Conservation (phyloP, 2,329 filamentous ascomycete species). For the Aureobasidium sp. region DNA sequence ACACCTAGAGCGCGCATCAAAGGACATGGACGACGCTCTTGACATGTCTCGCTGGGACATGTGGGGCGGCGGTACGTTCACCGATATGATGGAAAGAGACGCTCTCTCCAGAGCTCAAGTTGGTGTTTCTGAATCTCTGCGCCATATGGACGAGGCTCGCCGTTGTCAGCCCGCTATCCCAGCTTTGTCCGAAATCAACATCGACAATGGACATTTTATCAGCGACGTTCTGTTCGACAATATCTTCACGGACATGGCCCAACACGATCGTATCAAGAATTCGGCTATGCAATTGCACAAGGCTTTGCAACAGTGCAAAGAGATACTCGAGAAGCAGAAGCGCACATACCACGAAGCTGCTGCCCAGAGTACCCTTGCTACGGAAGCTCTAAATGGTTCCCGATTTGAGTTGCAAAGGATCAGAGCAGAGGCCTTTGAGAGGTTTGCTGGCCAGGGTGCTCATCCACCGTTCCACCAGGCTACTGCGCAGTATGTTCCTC, state of each 20-base stretch:
- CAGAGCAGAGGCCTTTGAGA: slow-evolving; percentile 26
- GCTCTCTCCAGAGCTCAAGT: slow-evolving; percentile 44
- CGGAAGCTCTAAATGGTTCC: slow-evolving; percentile 15
- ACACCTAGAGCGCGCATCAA: slow-evolving; percentile 31
- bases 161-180: slow-evolving; percentile 22
- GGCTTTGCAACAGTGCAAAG: not conserved
- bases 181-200: slow-evolving; percentile 19
- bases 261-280: slow-evolving; percentile 24
- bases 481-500: not conserved
- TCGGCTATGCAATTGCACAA: slow-evolving; percentile 20
- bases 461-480: not conserved
- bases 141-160: slow-evolving; percentile 22
- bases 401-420: slow-evolving; percentile 25
- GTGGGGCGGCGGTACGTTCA: slow-evolving; percentile 43
- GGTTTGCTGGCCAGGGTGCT: slow-evolving; percentile 16
- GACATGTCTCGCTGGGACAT: slow-evolving; percentile 40
- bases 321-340: slow-evolving; percentile 7
- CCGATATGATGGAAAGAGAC: slow-evolving; percentile 49
- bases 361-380: not conserved
- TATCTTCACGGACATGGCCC: slow-evolving; percentile 26
- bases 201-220: slow-evolving; percentile 26
- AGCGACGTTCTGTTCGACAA: slow-evolving; percentile 28
- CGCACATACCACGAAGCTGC: not conserved
- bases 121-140: slow-evolving; percentile 33
- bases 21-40: slow-evolving; percentile 38